Evolutionary conservation across 768 basidiomycete genomes (phyloP), one percentile per base, ranked within the genome.

Genomic region (Leccinum pellstonianum): DNA sequence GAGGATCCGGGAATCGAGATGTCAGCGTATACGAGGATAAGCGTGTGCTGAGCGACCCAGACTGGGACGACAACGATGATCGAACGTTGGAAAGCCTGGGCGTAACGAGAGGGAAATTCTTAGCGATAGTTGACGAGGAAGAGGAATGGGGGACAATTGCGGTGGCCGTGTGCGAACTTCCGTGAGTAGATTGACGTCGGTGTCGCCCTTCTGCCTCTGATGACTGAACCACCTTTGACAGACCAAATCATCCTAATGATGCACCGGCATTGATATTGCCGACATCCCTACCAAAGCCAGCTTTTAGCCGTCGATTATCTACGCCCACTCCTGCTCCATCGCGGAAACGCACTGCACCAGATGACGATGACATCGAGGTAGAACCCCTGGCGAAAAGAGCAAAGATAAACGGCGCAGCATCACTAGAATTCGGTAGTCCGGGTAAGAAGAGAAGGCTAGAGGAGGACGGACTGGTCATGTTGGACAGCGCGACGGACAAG

Each of bases 111-210:
- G 94, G 95, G 46, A 95, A 88, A 76, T 96, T 97, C 76, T 68
- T 98, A 68, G 86, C 86, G 5, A 88, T 98, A 35, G 87, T 87
- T 4, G 95, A 98, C 71, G 95, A 97, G 66, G 92, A 95, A 31
- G 90, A 84, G 5, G 86, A 86, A 59, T 81, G 79, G 73, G 84
- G 80, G 10, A 91, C 88, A 2, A 82, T 96, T 29, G 80, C 86
- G 7, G 79, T 95, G 17, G 89, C 83, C 1, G 68, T 96, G 46
- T 83, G 85, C 52, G 73, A 76, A 25, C 77, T 92, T 56, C 87
- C 91, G 91, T 93, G 66, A 71, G 91, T 85, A 31, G 10, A 37
- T 21, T 52, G 21, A 37, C 25, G 12, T 21, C 19, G 15, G 15
- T 25, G 3, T 12, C n/a, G 21, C 9, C 8, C 38, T 17, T 54